Percentiles rank a stretch among this genome's conserved stretches.
Conservation (phyloP, 805 yeast species). For the Starmerella lactis-condensi region DNA sequence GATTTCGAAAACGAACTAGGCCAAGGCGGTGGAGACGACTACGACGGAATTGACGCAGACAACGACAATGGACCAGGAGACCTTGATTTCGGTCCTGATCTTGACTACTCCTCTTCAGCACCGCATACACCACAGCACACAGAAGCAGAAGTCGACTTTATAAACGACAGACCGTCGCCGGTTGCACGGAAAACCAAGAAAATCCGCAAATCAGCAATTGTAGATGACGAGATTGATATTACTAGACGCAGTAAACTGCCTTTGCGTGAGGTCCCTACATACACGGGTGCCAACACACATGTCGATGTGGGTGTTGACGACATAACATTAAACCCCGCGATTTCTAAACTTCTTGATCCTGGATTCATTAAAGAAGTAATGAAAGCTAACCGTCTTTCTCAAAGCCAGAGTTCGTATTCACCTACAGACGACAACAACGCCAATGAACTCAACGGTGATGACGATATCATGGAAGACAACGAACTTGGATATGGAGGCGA, state of each 20-base stretch:
- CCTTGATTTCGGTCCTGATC: slow-evolving; percentile 12
- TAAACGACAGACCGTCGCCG: not conserved
- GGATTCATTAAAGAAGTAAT: slow-evolving; percentile 9
- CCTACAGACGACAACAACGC: not conserved
- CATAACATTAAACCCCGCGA: slow-evolving; percentile 3
- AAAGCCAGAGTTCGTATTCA: slow-evolving; percentile 4
- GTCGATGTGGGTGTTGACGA: not conserved
- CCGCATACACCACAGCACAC: slow-evolving; percentile 10
- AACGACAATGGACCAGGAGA: slow-evolving; percentile 1
- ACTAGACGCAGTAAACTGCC: slow-evolving; percentile 4
- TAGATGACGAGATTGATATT: slow-evolving; percentile 9
- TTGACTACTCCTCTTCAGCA: slow-evolving; percentile 9
- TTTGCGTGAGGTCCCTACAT: not conserved
- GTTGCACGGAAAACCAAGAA: not conserved
- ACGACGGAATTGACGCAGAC: slow-evolving; percentile 1
- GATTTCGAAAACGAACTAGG: slow-evolving; percentile 2
- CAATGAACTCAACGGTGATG: slow-evolving; percentile 1
- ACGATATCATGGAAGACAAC: slow-evolving; percentile 3
- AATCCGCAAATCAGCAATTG: slow-evolving; percentile 4
- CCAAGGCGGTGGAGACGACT: slow-evolving; percentile 1
- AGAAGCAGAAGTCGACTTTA: slow-evolving; percentile 2
- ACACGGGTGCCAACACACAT: not conserved
- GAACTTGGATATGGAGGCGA: slow-evolving; percentile 1
- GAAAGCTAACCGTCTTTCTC: no score
- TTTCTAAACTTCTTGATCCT: slow-evolving; percentile 9